These are phyloP conservation scores for Suhomyces choctaworum DNA, from an alignment of 1,139 yeast species.

Conservation along the genomic window DNA sequence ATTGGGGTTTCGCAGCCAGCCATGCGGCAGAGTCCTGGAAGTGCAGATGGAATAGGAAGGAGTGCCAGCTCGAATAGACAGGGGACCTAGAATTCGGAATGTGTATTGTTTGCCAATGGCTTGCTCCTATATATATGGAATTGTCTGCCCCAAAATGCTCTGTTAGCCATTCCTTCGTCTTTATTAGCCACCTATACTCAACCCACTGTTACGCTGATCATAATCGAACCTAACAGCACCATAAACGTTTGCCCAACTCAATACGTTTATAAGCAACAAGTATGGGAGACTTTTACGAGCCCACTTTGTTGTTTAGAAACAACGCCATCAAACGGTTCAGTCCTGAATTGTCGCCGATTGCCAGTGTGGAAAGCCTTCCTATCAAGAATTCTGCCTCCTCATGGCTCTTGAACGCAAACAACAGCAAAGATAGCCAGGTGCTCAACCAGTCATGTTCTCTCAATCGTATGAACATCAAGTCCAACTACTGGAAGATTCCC, in stretches of 20 bases:
- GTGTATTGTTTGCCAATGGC: neutral
- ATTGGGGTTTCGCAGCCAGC: slow-evolving; percentile 12
- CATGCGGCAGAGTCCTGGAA: slow-evolving; percentile 6
- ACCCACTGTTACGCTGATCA: neutral
- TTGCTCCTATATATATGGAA: slow-evolving; percentile 3
- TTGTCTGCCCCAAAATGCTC: neutral
- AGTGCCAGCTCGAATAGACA: slow-evolving; percentile 5
- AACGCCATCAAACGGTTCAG: slow-evolving; percentile 43
- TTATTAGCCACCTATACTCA: neutral
- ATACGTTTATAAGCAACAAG: neutral
- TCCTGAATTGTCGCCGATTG: slow-evolving; percentile 31
- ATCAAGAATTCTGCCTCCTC: slow-evolving; percentile 6
- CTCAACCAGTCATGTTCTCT: slow-evolving; percentile 44
- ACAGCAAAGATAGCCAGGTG: slow-evolving; percentile 33
- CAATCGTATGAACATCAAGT: slow-evolving; percentile 47
- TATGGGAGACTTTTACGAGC: slow-evolving; percentile 44
- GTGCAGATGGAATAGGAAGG: slow-evolving; percentile 3
- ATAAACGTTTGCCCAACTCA: neutral
- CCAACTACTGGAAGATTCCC: slow-evolving; percentile 74
- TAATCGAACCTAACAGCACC: neutral
- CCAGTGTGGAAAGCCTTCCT: slow-evolving; percentile 26
- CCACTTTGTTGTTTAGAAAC: slow-evolving; percentile 45
- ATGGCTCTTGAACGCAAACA: slow-evolving; percentile 31
- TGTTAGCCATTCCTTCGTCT: too few species aligned
- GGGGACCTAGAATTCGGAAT: neutral